phyloP scores from a whole-genome alignment of 2,329 filamentous ascomycete genomes.

The Plenodomus tracheiphilus region DNA sequence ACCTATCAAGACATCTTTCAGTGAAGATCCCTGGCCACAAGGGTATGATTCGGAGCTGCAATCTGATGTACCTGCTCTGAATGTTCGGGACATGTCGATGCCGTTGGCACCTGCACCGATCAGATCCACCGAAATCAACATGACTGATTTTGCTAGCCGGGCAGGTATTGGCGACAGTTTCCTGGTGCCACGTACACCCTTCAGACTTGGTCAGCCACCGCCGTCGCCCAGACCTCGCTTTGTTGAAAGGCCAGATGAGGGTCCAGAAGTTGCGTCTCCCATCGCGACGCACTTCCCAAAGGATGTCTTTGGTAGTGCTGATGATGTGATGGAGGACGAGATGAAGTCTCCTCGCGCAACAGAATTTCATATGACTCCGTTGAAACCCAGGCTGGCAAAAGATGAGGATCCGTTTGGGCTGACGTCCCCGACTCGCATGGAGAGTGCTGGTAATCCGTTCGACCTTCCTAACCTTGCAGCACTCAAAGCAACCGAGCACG shows the following conservation, averaged over 20 bases:
- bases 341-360: slow-evolving; percentile 38
- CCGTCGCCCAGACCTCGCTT: background rate
- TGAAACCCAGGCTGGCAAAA: slow-evolving; percentile 31
- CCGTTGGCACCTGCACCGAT: slow-evolving; percentile 26
- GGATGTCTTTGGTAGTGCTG: slow-evolving; percentile 26
- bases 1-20: slow-evolving; percentile 34
- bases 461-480: slow-evolving; percentile 20
- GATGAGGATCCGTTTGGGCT: slow-evolving; percentile 44
- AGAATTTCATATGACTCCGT: slow-evolving; percentile 45
- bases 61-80: slow-evolving; percentile 9
- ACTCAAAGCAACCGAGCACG: slow-evolving; percentile 20
- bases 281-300: slow-evolving; percentile 43
- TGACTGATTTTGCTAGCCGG: slow-evolving; percentile 8
- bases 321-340: slow-evolving; percentile 43
- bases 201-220: slow-evolving; percentile 11
- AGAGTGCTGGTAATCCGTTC: slow-evolving; percentile 42
- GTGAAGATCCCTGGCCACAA: slow-evolving; percentile 32
- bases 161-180: slow-evolving; percentile 15
- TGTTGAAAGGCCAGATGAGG: slow-evolving; percentile 1
- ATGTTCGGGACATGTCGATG: slow-evolving; percentile 11
- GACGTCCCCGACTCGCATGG: slow-evolving; percentile 47
- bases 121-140: slow-evolving; percentile 24
- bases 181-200: slow-evolving; percentile 24
- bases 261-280: slow-evolving; percentile 42
- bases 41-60: slow-evolving; percentile 25